A percentile compares a stretch with the other conserved stretches of the same genome.
Evolutionary conservation across 345 rosid species (phyloP).

Genomic region (Citrus medica): DNA sequence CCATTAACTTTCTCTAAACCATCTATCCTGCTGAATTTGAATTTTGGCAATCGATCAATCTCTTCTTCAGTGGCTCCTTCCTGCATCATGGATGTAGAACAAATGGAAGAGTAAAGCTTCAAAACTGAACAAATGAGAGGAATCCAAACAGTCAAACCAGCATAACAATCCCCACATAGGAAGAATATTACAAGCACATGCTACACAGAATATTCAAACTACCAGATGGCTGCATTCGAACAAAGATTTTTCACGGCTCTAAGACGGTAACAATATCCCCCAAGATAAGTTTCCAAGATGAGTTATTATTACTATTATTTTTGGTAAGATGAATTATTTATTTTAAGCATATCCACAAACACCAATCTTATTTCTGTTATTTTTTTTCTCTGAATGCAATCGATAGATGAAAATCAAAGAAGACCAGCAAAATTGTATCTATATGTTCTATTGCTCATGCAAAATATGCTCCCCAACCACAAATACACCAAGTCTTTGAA

Average conservation of each 20-base stretch:
- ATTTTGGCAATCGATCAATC: constrained; percentile 60
- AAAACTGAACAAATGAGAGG: neutral
- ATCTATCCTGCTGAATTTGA: constrained; percentile 42
- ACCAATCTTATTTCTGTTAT: neutral
- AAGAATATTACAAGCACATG: neutral
- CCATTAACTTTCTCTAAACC: constrained; percentile 48
- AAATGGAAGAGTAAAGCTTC: neutral
- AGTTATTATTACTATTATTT: neutral
- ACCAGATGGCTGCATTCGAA: neutral
- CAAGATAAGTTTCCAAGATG: neutral
- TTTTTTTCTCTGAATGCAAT: neutral
- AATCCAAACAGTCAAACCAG: constrained; percentile 1
- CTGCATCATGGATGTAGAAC: constrained; percentile 29
- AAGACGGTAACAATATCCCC: neutral
- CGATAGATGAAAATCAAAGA: neutral
- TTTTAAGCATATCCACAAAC: neutral
- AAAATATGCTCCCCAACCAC: neutral
- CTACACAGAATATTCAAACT: neutral
- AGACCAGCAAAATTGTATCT: neutral
- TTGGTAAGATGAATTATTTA: neutral
- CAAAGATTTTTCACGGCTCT: neutral
- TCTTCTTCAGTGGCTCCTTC: constrained; percentile 90
- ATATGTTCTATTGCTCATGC: neutral
- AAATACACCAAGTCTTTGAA: neutral
- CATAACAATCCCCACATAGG: neutral